Conservation (phyloP, 2,329 filamentous ascomycete genomes). For the Aspergillus flavus region DNA sequence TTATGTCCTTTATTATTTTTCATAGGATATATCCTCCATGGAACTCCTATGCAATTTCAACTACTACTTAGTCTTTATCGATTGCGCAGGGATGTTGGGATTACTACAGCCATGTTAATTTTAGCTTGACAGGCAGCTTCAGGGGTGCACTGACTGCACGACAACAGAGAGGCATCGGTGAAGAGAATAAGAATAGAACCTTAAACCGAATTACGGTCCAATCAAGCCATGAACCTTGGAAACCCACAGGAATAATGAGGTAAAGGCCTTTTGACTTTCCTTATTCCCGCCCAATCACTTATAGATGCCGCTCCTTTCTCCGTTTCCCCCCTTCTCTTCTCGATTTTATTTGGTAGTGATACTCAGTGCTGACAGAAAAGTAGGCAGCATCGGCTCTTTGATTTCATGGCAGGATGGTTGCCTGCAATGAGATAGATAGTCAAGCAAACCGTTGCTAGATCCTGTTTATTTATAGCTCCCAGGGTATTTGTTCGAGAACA, state of each 20-base stretch:
- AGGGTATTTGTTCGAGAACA: background rate
- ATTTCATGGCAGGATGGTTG: background rate
- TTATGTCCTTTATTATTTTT: background rate
- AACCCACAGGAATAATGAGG: slow-evolving; percentile 4
- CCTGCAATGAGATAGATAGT: slow-evolving; percentile 10
- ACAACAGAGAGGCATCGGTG: slow-evolving; percentile 5
- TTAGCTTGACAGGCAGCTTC: slow-evolving; percentile 5
- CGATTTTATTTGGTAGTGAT: background rate
- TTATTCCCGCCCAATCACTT: slow-evolving; percentile 6
- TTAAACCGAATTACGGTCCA: slow-evolving; percentile 2
- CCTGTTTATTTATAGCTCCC: background rate
- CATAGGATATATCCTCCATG: background rate
- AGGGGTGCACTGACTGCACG: background rate
- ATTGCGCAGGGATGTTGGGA: background rate
- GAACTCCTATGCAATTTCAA: background rate
- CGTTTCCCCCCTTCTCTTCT: background rate
- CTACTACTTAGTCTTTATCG: background rate
- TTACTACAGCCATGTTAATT: background rate
- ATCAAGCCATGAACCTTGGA: slow-evolving; percentile 2
- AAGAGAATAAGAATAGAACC: slow-evolving; percentile 12
- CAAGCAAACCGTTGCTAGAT: slow-evolving; percentile 6
- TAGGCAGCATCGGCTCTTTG: background rate
- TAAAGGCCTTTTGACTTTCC: slow-evolving; percentile 7
- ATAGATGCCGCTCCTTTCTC: background rate
- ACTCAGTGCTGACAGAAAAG: background rate